Evolutionary conservation across 2,329 filamentous ascomycete species (phyloP).

Genomic region (Anthostomella pinea): DNA sequence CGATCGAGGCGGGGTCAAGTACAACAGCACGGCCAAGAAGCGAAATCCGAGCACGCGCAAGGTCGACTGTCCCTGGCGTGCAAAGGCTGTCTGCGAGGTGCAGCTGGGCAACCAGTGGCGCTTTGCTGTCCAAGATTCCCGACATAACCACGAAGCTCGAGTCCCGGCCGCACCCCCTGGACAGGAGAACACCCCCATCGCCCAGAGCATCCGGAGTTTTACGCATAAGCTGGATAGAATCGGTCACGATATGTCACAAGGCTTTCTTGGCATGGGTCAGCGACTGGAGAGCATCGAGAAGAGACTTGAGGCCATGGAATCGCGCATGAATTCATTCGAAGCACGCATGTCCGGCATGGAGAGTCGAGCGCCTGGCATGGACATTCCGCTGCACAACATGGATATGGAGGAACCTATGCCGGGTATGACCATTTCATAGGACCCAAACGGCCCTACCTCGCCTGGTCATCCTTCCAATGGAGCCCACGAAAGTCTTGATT

Average conservation of each 20-base stretch:
- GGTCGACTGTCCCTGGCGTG: slow-evolving; percentile 61
- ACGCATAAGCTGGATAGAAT: slow-evolving; percentile 60
- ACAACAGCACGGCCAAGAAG: slow-evolving; percentile 64
- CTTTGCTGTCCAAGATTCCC: slow-evolving; percentile 58
- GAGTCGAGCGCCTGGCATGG: slow-evolving; percentile 33
- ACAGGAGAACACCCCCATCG: slow-evolving; percentile 56
- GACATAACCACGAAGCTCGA: slow-evolving; percentile 61
- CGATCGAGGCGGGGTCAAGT: slow-evolving; percentile 62
- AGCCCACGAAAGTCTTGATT: no score
- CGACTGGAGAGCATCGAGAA: slow-evolving; percentile 52
- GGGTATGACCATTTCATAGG: slow-evolving; percentile 36
- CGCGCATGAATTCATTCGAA: slow-evolving; percentile 35
- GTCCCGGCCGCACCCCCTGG: slow-evolving; percentile 52
- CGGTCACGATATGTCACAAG: slow-evolving; percentile 53
- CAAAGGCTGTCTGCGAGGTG: slow-evolving; percentile 62
- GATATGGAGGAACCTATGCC: slow-evolving; percentile 36
- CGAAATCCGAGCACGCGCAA: slow-evolving; percentile 62
- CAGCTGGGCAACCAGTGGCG: slow-evolving; percentile 62
- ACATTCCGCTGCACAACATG: slow-evolving; percentile 39
- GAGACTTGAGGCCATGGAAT: slow-evolving; percentile 53
- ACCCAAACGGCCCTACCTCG: not conserved
- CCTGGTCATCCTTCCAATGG: not conserved
- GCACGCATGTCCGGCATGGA: slow-evolving; percentile 39
- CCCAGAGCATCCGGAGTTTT: slow-evolving; percentile 55
- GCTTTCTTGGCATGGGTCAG: slow-evolving; percentile 49